Evolutionary conservation across 768 basidiomycete species (phyloP), one percentile per base, ranked within the genome.

Genomic region (Boletus speciosus): DNA sequence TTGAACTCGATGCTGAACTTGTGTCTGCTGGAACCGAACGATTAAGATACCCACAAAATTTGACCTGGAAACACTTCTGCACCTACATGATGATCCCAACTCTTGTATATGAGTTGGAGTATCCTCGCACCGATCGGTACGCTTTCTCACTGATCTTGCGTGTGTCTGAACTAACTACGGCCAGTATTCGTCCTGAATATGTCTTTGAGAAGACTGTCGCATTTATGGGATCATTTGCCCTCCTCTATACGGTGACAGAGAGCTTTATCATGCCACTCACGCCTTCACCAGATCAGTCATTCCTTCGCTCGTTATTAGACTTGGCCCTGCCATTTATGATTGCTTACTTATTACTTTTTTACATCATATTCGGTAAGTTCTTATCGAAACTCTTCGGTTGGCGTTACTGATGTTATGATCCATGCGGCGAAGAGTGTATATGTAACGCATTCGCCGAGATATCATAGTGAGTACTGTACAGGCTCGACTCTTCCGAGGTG

Each of bases 381-480:
- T 34, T 35, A 21, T 42, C 14, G 4, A n/a, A 44, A 35, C 10
- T 11, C 5, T 35, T 15, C 5, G 15, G 38, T 32, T 23, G 51
- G 19, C 1, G 23, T 39, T 12, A 7, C 47, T 68, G 39, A 61
- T 16, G 11, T 15, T 19, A 6, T 31, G 12, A 16, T 25, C 25
- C 21, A 34, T 16, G 36, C 23, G 29, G 21, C 39, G 11, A 59
- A 90, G 96, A 98, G 70, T 97, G 96, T 63, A 94, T 99, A 52
- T 97, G 94, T 71, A 97, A 97, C 63, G 93, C 80, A 7, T 97
- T 98, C 64, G 96, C 95, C 1, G 95, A 98, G 70, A 76, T 96
- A 39, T 92, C 92, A 6, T 88, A 81, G 92, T 93, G 61, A 66
- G 85, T 68, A 35, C 35, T 27, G n/a, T 15, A 16, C 34, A 8